A percentile compares a stretch with the other conserved stretches of the same genome.
phyloP scores from a whole-genome alignment of 495 filamentous ascomycete species.

The Neurospora sp. region DNA sequence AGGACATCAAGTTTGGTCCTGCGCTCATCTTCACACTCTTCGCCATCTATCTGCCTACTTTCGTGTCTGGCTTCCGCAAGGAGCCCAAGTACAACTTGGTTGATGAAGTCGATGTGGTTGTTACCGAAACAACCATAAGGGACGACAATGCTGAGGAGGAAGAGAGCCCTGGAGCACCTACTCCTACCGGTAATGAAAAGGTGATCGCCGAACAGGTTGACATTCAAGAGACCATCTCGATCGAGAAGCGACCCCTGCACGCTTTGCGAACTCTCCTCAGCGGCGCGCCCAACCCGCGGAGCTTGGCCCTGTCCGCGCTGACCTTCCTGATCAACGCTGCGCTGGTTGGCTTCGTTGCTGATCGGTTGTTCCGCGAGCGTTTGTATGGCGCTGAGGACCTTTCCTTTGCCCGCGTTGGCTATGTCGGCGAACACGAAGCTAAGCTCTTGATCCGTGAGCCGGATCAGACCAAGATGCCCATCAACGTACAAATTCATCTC shows the following conservation, averaged over 20 bases:
- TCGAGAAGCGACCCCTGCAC: conserved; percentile 27
- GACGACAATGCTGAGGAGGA: conserved; percentile 18
- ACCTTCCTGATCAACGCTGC: conserved; percentile 62
- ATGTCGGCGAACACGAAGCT: conserved; percentile 71
- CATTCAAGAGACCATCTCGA: conserved; percentile 40
- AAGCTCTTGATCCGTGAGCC: conserved; percentile 80
- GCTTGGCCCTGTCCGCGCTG: conserved; percentile 41
- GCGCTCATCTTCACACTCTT: conserved; percentile 59
- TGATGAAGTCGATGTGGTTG: conserved; percentile 49
- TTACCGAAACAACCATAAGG: conserved; percentile 40
- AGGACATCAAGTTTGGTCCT: conserved; percentile 42
- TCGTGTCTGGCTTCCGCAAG: conserved; percentile 46
- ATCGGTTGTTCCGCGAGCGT: conserved; percentile 62
- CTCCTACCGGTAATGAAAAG: background rate
- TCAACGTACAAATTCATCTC: conserved; percentile 51
- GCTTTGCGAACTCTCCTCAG: conserved; percentile 55
- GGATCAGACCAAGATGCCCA: conserved; percentile 57
- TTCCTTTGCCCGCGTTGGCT: conserved; percentile 74
- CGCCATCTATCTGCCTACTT: conserved; percentile 61
- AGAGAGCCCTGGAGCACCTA: conserved; percentile 3
- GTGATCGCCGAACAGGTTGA: conserved; percentile 38
- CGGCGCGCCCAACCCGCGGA: conserved; percentile 64
- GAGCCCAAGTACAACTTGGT: conserved; percentile 51
- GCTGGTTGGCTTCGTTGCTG: conserved; percentile 55
- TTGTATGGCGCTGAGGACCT: conserved; percentile 63